Conservation (phyloP, 2,329 filamentous ascomycete species). For the Colletotrichum camelliae region DNA sequence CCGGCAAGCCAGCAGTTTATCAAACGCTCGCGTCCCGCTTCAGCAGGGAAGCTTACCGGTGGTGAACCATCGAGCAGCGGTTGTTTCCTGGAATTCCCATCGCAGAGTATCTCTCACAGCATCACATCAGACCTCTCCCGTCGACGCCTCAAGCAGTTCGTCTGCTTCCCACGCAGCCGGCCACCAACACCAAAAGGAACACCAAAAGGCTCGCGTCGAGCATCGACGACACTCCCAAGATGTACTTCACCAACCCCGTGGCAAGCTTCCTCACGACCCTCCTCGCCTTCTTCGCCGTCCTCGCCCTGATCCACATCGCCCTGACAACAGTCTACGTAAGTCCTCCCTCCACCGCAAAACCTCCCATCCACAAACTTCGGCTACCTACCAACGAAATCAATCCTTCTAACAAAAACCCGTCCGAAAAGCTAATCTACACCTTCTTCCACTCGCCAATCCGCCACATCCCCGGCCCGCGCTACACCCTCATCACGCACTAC, state of each 20-base stretch:
- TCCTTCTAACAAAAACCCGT: not conserved
- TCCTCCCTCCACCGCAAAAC: not conserved
- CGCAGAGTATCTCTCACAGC: not conserved
- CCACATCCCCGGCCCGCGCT: conserved; percentile 1
- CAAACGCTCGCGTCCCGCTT: not conserved
- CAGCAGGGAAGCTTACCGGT: not conserved
- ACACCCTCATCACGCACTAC: conserved; percentile 5
- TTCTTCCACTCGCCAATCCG: not conserved
- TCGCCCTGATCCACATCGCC: not conserved
- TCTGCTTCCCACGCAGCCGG: not conserved
- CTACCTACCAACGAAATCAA: not conserved
- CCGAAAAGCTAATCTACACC: not conserved
- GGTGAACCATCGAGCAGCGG: not conserved
- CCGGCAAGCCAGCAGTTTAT: not conserved
- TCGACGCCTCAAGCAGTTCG: not conserved
- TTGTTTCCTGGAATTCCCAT: not conserved
- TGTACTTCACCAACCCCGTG: not conserved
- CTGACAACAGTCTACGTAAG: not conserved
- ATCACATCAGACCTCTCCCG: not conserved
- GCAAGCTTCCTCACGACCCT: not conserved
- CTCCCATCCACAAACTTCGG: not conserved
- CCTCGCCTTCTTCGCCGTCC: not conserved
- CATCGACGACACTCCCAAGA: not conserved
- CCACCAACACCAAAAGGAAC: not conserved
- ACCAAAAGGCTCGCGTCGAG: not conserved